Evolutionary conservation across 495 filamentous ascomycete species (phyloP), one percentile per base, ranked within the genome.

Genomic region (Aspergillus taichungensis): DNA sequence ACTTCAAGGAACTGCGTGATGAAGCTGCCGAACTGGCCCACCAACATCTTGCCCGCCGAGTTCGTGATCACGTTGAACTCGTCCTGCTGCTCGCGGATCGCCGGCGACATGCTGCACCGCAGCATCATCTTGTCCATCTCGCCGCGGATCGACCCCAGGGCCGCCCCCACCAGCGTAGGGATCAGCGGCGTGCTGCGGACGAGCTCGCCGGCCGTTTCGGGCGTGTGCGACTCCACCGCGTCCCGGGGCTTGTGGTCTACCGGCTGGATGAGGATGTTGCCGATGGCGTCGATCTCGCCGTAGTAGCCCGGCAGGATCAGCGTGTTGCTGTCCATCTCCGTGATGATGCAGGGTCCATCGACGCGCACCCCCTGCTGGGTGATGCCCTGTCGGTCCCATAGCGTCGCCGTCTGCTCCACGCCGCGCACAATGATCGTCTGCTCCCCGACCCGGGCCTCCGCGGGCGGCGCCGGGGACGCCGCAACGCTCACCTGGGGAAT

Each of bases 91-190:
- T 76, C 72, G 29, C 71, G 62, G 33, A 74, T 73, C 0, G 71
- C 71, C 1, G 72, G 71, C 1, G 67, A 72, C 70, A 75, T 75
- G 13, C 69, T 70, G 46, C 68, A 73, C 8, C 69, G 61, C 1
- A 74, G 59, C 69, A 75, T 72, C 43, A 75, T 53, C 8, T 63
- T 68, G 40, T 74, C 72, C 72, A 75, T 75, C 41, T 75, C 72
- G 14, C 60, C 50, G 13, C 72, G 63, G 28, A 73, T 74, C 2
- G 69, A 73, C 2, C 57, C 64, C 5, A 75, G 61, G 3, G 71
- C 62, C 5, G 66, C 62, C 2, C 59, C 53, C 3, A 67, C 55
- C 8, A 67, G 29, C 1, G 66, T 71, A 0, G 73, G 65, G 13
- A 75, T 59, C 5, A 68, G 47, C 0, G 66, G 64, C 10, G 54